Base-by-base conservation (phyloP, 1,139 yeast genomes). In the Yamadazyma songkhlaensis region DNA sequence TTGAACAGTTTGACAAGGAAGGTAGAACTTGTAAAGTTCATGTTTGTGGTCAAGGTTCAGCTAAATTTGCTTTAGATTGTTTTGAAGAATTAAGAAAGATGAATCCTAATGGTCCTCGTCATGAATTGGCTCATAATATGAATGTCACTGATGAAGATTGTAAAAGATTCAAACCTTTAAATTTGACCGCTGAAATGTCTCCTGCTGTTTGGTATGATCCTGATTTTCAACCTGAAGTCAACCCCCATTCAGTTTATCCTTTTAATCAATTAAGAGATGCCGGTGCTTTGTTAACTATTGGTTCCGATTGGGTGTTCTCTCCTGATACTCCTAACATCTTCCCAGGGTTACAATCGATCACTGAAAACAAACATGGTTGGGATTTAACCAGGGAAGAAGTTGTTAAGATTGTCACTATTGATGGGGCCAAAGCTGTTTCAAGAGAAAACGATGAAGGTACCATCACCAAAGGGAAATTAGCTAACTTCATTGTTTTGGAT, bases 251-350 rank as follows among this genome's bases (percentile, higher is more conserved):
- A 8, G 56, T 51, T n/a, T 52, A 52, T 38, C 56, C 56, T 10
- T 52, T 52, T 47, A 51, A 50, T 34, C 10, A 32, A 20, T 43
- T 51, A 34, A 44, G 50, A 32, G 47, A 50, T 23, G 35, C 42
- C 32, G 56, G 56, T n/a, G 56, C 56, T 13, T 34, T 51, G 25
- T 29, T 52, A 24, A 52, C 56, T 6, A 51, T 52, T 39, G 56
- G 56, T 8, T 49, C 54, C 9, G 56, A 52, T 32, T 52, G 56
- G 56, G 56, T 52, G 8, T 52, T 52, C 41, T 51, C 55, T 25
- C 56, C 56, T 14, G 54, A 51, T 38, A 48, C 54, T 29, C 55
- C 56, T 14, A 50, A 51, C 38, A 49, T 52, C 27, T 51, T 51
- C 43, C 56, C 55, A 9, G 56, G 53, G 20, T 38, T 52, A 17